phyloP scores from a whole-genome alignment of 73 alveolate genomes.

The Tetrahymena thermophila region DNA sequence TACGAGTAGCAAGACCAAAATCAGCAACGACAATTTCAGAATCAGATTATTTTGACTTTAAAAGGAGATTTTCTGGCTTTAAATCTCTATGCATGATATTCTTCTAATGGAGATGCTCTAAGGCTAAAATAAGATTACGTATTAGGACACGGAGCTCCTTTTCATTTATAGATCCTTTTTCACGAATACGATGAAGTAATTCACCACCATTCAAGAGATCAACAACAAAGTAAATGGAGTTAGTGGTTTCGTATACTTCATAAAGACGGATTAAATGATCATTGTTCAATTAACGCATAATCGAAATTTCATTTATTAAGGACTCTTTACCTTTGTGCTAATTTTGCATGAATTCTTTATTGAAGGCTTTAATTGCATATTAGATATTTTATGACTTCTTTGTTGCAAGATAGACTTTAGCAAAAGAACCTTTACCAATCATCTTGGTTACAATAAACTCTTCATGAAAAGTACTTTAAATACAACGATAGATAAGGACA shows the following conservation, averaged over 20 bases:
- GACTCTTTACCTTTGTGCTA: slow-evolving; percentile 33
- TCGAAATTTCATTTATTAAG: slow-evolving; percentile 13
- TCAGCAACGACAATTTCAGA: slow-evolving; percentile 34
- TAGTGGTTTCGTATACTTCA: slow-evolving; percentile 30
- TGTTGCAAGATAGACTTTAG: slow-evolving; percentile 35
- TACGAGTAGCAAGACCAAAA: slow-evolving; percentile 41
- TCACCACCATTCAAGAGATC: slow-evolving; percentile 31
- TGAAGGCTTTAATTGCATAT: slow-evolving; percentile 42
- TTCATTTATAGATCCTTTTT: background rate
- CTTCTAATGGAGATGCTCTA: slow-evolving; percentile 17
- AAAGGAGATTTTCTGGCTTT: slow-evolving; percentile 24
- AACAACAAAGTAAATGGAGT: slow-evolving; percentile 11
- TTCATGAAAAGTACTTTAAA: slow-evolving; percentile 37
- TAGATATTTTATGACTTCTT: slow-evolving; percentile 18
- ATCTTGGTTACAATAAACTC: slow-evolving; percentile 30
- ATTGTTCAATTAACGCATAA: slow-evolving; percentile 21
- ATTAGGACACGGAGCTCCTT: background rate
- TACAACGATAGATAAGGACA: slow-evolving; percentile 7
- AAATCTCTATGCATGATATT: slow-evolving; percentile 37
- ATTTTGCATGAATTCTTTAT: slow-evolving; percentile 31
- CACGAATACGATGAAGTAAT: slow-evolving; percentile 10
- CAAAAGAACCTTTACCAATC: slow-evolving; percentile 44
- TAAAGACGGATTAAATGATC: slow-evolving; percentile 18
- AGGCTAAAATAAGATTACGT: slow-evolving; percentile 4
- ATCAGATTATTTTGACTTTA: slow-evolving; percentile 10